phyloP scores from a whole-genome alignment of 2,329 filamentous ascomycete genomes.

The Cladosporium sp. region DNA sequence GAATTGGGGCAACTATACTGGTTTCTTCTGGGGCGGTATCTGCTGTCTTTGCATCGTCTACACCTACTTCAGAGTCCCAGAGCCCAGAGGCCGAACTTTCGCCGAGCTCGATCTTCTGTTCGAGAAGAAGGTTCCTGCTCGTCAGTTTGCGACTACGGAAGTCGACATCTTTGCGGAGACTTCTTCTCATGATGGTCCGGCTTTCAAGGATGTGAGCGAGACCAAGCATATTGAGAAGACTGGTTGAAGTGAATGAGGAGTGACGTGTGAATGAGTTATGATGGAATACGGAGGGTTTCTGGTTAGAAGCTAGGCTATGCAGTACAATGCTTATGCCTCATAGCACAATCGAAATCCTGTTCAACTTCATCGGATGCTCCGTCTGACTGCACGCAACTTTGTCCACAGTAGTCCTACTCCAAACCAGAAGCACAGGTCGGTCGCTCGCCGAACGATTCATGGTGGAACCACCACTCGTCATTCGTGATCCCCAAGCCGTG shows the following conservation, averaged over 20 bases:
- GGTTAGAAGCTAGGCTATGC: neutral
- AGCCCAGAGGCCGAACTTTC: constrained; percentile 77
- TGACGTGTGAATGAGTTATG: neutral
- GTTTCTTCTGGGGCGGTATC: constrained; percentile 84
- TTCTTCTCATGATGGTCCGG: neutral
- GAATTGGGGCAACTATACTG: constrained; percentile 84
- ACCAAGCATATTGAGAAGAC: neutral
- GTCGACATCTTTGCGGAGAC: constrained; percentile 54
- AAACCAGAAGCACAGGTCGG: neutral
- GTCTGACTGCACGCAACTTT: neutral
- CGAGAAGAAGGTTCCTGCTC: constrained; percentile 67
- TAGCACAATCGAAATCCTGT: neutral
- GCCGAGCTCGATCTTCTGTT: constrained; percentile 86
- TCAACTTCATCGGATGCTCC: neutral
- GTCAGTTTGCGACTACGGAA: constrained; percentile 65
- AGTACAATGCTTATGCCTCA: neutral
- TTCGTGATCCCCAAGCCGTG: too few species aligned
- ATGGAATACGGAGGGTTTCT: neutral
- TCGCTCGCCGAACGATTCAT: neutral
- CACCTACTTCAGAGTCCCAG: constrained; percentile 77
- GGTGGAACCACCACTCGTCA: too few species aligned
- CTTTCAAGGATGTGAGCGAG: constrained; percentile 4
- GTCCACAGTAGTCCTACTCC: neutral
- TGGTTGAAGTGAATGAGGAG: neutral
- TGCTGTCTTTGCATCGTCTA: constrained; percentile 81